Conservation (phyloP, 805 yeast species). For the Saccharomycopsis amapae region DNA sequence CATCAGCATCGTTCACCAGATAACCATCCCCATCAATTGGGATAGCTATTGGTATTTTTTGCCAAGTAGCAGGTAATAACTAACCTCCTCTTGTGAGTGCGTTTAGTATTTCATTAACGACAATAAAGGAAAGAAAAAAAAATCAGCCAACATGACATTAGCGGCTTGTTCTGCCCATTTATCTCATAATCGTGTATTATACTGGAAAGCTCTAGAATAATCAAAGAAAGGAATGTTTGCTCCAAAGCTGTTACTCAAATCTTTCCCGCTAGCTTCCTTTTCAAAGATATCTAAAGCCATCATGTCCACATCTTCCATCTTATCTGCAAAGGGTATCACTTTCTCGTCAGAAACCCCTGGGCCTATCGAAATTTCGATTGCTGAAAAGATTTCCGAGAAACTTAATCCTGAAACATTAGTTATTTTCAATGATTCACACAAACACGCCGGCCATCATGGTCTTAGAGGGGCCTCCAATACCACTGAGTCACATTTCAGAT, state of each 20-base stretch:
- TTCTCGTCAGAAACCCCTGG: slow-evolving; percentile 20
- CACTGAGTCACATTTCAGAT: slow-evolving; percentile 75
- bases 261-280: neutral
- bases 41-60: no score
- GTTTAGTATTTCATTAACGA: no score
- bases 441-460: slow-evolving; percentile 84
- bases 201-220: no score
- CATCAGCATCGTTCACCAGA: no score
- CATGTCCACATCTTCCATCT: neutral
- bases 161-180: no score
- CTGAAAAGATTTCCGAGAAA: slow-evolving; percentile 9
- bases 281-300: neutral
- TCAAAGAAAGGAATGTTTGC: no score
- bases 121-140: no score
- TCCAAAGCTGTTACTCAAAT: neutral
- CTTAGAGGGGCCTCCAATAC: slow-evolving; percentile 64
- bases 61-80: no score
- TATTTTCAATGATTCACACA: slow-evolving; percentile 74
- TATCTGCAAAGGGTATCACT: neutral
- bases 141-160: no score
- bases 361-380: slow-evolving; percentile 19
- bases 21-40: no score
- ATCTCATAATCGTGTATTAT: no score
- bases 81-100: no score
- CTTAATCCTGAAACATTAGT: slow-evolving; percentile 38